These are phyloP conservation scores for Cyclotella sp. DNA, from an alignment of 108 stramenopile species.

Conservation along the genomic window DNA sequence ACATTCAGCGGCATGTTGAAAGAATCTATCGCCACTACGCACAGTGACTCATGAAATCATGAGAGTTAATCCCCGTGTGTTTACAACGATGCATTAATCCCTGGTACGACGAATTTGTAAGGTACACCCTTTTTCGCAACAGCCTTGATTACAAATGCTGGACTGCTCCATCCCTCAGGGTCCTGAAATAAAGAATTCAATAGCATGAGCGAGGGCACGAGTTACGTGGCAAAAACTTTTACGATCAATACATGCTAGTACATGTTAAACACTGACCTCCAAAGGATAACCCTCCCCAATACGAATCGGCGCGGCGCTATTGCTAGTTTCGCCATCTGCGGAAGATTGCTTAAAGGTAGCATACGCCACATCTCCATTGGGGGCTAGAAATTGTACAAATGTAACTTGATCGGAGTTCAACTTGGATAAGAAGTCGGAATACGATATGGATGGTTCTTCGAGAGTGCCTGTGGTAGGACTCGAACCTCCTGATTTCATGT, in stretches of 20 bases:
- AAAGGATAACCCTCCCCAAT: conserved; percentile 84
- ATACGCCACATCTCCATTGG: conserved; percentile 83
- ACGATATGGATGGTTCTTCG: conserved; percentile 75
- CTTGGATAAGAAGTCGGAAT: conserved; percentile 62
- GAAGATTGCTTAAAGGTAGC: conserved; percentile 62
- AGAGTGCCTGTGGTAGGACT: conserved; percentile 55
- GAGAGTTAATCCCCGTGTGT: not conserved
- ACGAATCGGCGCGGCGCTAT: conserved; percentile 53
- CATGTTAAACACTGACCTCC: conserved; percentile 39
- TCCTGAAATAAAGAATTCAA: conserved; percentile 18
- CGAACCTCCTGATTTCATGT: conserved; percentile 25
- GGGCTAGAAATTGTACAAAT: conserved; percentile 83
- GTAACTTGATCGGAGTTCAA: conserved; percentile 65
- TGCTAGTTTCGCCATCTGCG: conserved; percentile 14
- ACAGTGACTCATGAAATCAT: not conserved
- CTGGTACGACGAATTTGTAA: conserved; percentile 83
- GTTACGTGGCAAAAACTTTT: no score
- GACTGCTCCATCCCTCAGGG: conserved; percentile 72
- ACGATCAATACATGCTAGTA: not conserved
- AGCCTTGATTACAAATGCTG: conserved; percentile 72
- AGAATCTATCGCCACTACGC: not conserved
- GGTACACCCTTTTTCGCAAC: conserved; percentile 75
- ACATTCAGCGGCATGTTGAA: not conserved
- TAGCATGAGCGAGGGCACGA: not conserved
- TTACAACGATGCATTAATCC: not conserved